Base-by-base conservation (phyloP, 1,139 yeast genomes). In the Candida albicans region DNA sequence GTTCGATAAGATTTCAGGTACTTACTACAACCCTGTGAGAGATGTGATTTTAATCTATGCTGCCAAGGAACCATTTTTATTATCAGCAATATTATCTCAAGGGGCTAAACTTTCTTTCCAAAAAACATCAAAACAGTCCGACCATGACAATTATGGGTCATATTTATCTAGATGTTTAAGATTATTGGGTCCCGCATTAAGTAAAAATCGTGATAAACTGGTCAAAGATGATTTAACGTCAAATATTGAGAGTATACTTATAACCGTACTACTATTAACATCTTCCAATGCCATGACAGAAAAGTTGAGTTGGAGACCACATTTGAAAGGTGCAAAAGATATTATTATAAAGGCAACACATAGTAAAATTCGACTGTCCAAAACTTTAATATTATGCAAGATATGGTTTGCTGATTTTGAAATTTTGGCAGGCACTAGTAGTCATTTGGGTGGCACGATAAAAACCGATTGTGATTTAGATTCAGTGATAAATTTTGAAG, bases 271-370 rank as follows among this genome's bases (percentile, higher is more conserved):
- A 13, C 61, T 84, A 37, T 61, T 84, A 33, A 82, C 88, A 0
- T 75, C 85, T 48, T 84, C 83, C 44, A 81, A 84, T 54, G 87
- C 87, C 0, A 69, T 82, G n/a, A 62, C 64, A 29, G 70, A 81
- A 1, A 76, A 77, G 56, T 79, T 80, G 41, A 77, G 79, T 50
- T 84, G 89, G 89, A 68, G 88, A 49, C 81, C 87, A 0, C 89
- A 83, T 63, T 62, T 84, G 41, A 69, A 77, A 49, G 88, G 87
- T 24, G 88, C 87, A 0, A 81, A 82, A 45, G 85, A 81, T 50
- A 64, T 83, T 13, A 64, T 80, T 35, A 64, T 82, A 42, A 79
- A 79, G 47, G 70, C 77, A 14, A 70, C 66, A 8, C 47, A 44
- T 32, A 44, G 52, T 14, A 54, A 51, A 31, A 52, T 53, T 8